phyloP scores from a whole-genome alignment of 2,329 filamentous ascomycete species.

The Trichoderma sp. region DNA sequence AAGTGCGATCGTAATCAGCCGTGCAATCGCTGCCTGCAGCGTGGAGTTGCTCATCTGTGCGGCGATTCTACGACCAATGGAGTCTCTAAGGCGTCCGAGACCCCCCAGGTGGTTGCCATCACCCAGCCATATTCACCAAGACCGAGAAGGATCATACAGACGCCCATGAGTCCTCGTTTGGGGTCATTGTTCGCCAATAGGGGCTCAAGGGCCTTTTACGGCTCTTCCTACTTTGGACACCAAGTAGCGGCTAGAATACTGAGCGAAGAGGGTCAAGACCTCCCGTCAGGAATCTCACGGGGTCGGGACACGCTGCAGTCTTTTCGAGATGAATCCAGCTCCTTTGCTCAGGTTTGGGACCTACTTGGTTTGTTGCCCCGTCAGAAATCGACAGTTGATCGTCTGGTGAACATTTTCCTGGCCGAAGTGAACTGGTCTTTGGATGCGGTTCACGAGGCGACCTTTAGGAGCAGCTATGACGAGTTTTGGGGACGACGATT shows the following conservation, averaged over 20 bases:
- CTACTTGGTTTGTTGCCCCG: neutral
- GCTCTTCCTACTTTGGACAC: conserved; percentile 10
- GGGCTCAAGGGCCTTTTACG: neutral
- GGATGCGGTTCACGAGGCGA: conserved; percentile 5
- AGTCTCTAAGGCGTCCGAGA: neutral
- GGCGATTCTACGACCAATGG: neutral
- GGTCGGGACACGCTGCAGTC: conserved; percentile 6
- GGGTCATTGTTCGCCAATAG: conserved; percentile 2
- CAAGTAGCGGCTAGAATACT: conserved; percentile 4
- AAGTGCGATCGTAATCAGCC: conserved; percentile 12
- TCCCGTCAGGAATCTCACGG: conserved; percentile 1
- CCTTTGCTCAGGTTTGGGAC: conserved; percentile 7
- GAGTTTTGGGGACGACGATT: conserved; percentile 12
- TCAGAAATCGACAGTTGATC: neutral
- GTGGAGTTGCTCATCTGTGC: conserved; percentile 7
- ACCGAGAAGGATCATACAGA: neutral
- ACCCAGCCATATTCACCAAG: neutral
- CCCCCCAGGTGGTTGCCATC: neutral
- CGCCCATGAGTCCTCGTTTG: conserved; percentile 9
- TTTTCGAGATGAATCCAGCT: conserved; percentile 9
- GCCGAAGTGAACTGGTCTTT: conserved; percentile 10
- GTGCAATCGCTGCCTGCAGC: conserved; percentile 12
- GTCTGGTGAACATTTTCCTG: conserved; percentile 3
- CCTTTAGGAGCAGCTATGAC: conserved; percentile 2
- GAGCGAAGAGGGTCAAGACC: conserved; percentile 6